Base-by-base conservation (phyloP, 352 stramenopile species). In the Pythium dissimile region DNA sequence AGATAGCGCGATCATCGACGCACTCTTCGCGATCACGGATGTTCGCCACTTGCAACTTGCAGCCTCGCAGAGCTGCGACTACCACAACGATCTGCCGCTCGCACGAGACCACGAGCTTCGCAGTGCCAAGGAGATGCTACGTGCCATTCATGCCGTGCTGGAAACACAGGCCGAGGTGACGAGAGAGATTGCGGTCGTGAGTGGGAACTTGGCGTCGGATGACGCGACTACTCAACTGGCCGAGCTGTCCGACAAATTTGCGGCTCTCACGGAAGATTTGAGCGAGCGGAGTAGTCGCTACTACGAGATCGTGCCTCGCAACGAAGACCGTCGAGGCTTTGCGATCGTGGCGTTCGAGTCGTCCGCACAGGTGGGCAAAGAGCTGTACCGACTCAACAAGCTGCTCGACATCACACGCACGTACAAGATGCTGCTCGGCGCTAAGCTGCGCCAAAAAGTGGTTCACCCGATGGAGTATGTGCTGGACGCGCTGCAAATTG, bases 281-380 rank as follows among this genome's bases (percentile, higher is more conserved):
- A 88, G 77, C 44, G 77, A 88, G 38, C 70, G 66, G 34, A 86
- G 73, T 46, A 88, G 76, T 38, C 76, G 78, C 21, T 90, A 90
- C 55, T 90, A 85, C 58, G 80, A 90, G 54, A 60, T 88, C 11
- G 86, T 90, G 68, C 80, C 80, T 15, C 80, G 72, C 21, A 75
- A 84, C 61, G 80, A 90, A 61, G 71, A 85, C 11, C 67, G 52
- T 18, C 69, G 77, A 10, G 72, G 67, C 9, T 64, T 64, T 7
- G 67, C 75, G 28, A 86, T 90, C 43, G 56, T 67, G 11, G 74
- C 69, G 8, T 90, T 90, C 21, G 66, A 87, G 45, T 54, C 59
- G 2, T 47, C 82, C 11, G 41, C 39, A 9, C 63, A 74, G n/a
- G 74, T 90, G 27, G 78, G 88, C 37, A 64, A 59, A 5, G 80